Evolutionary conservation across 1,139 yeast species (phyloP), one percentile per base, ranked within the genome.

Genomic region (Candida buenavistaensis): DNA sequence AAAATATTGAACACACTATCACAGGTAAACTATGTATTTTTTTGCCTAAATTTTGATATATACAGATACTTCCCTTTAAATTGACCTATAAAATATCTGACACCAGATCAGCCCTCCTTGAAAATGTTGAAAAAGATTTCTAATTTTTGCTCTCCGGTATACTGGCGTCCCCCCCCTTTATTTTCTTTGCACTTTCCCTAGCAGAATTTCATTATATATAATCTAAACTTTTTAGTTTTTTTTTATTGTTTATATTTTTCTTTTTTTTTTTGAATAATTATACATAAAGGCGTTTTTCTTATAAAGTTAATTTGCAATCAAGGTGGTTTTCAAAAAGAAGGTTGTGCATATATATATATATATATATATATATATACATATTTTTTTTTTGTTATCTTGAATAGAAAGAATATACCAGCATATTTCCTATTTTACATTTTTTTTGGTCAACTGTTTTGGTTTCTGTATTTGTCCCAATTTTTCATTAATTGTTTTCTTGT

Each of bases 361-460:
- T 26, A 4, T 26, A 22, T 5, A 6, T 22, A 11, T 22, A 6
- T 22, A 10, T 22, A 6, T 22, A 22, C 16, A 4, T 26, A n/a
- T 28, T 21, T 7, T 31, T 31, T 31, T 31, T 31, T 31, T 31
- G 34, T 31, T 31, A 31, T 31, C 34, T 26, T 31, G 29, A 20
- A 20, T 10, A 31, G 20, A 26, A 24, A 19, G 29, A 31, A 31
- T 26, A 31, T 23, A 25, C 11, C 9, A n/a, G 21, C 22, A 21
- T 24, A 25, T 31, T 31, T 20, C 34, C 28, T 14, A 14, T 26
- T 26, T 21, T 13, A 9, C 11, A n/a, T 10, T 28, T 28, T 20
- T 10, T 17, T 5, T 17, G 14, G 19, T 26, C n/a, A 14, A 19
- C 17, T 12, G 20, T 19, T 17, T 15, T 24, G 24, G 33, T 25